Evolutionary conservation across 75 land plant genomes (phyloP).

Genomic region (Pseudotsuga menziesii): DNA sequence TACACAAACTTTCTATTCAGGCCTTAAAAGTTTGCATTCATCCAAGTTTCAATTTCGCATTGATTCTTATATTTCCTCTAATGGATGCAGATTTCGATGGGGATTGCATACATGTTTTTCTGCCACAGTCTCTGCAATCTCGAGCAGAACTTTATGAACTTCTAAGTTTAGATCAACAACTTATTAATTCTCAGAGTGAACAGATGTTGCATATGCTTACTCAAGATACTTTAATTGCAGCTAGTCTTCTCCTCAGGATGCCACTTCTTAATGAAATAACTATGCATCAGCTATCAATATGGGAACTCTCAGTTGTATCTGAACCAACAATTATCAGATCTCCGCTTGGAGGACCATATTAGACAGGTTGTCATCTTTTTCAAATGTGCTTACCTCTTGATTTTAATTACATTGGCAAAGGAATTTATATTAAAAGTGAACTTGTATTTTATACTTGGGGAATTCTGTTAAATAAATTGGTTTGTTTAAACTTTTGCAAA

Average conservation of each 20-base stretch:
- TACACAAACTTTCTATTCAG: conserved; percentile 84
- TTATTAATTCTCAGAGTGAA: conserved; percentile 66
- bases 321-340: conserved; percentile 61
- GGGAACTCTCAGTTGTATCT: conserved; percentile 21
- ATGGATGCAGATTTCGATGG: conserved; percentile 96
- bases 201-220: conserved; percentile 48
- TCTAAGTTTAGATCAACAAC: conserved; percentile 69
- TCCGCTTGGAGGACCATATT: conserved; percentile 34
- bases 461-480: too few species aligned
- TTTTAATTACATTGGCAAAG: conserved; percentile 30
- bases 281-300: conserved; percentile 69
- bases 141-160: conserved; percentile 73
- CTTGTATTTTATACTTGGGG: too few species aligned
- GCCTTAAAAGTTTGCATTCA: conserved; percentile 62
- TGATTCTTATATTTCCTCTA: conserved; percentile 80
- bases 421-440: conserved; percentile 49
- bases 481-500: too few species aligned
- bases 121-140: conserved; percentile 79
- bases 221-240: conserved; percentile 36
- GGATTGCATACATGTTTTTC: conserved; percentile 75
- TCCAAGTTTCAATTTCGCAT: conserved; percentile 53
- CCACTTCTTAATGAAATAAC: conserved; percentile 34
- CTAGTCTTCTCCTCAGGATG: conserved; percentile 19
- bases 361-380: conserved; percentile 67
- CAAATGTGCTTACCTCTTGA: conserved; percentile 48